Base-by-base conservation (phyloP, 495 filamentous ascomycete species). In the Xylaria cubensis region DNA sequence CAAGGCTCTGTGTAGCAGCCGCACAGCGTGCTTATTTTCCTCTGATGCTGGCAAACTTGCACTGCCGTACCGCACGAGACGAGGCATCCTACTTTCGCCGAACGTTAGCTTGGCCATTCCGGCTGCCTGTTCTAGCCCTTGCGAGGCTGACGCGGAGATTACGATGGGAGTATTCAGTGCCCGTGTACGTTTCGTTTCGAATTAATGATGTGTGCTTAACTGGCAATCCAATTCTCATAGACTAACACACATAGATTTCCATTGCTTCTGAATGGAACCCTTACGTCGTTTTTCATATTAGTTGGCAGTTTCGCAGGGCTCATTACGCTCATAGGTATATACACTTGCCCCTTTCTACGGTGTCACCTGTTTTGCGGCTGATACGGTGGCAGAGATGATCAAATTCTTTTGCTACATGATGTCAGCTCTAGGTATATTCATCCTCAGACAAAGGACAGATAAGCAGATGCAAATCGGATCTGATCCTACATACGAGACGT, bases 21-120 rank as follows among this genome's bases (percentile, higher is more conserved):
- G 72, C 64, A 69, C 69, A 72, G 51, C 72, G 75, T 75, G 70
- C 70, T 67, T 76, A 74, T 72, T 75, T 78, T 51, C 71, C 74
- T 59, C 64, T 42, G 67, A 50, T 73, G 34, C 50, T 67, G 64
- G 70, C 70, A 68, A 77, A 74, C 74, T 65, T 73, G 42, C 73
- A 75, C 48, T 73, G 76, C 66, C 39, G 55, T 53, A 71, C 72
- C 64, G 46, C 71, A 67, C 58, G 41, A 73, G 73, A 78, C 71
- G 71, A 77, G 74, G 72, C 63, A 59, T 21, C 58, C 44, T 69
- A 70, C 50, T 56, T 75, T 39, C 64, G 67, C 56, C 61, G 58
- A 55, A 24, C 32, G 32, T 32, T 73, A 13, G 70, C 67, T 19
- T 34, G 66, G 50, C 63, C 56, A 24, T 56, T 74, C 53, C 64